A percentile compares a stretch with the other conserved stretches of the same genome.
Evolutionary conservation across 345 rosid genomes (phyloP).

Genomic region (Hibiscus mutabilis): DNA sequence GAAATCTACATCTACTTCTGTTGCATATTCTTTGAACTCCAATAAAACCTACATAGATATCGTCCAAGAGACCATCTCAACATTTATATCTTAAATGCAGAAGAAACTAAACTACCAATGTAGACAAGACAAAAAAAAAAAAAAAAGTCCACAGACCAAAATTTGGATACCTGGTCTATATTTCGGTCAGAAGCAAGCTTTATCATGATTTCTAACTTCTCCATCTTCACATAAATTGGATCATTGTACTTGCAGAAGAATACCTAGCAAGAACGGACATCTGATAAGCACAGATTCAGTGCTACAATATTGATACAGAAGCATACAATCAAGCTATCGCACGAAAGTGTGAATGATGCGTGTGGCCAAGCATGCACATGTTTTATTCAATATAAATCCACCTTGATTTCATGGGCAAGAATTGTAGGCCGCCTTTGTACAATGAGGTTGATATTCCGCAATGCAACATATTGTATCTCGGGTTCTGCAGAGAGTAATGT

Average conservation of each 20-base stretch:
- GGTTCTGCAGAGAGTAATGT: constrained; percentile 98
- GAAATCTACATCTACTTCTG: constrained; percentile 97
- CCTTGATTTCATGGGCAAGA: constrained; percentile 99
- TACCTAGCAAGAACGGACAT: constrained; percentile 46
- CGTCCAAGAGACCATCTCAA: neutral
- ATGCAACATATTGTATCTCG: constrained; percentile 97
- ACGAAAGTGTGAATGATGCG: neutral
- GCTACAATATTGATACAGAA: constrained; percentile 3
- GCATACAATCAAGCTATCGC: constrained; percentile 2
- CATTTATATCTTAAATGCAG: neutral
- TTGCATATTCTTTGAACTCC: constrained; percentile 99
- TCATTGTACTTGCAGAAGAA: constrained; percentile 99
- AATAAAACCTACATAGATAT: constrained; percentile 56
- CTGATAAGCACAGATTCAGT: constrained; percentile 19
- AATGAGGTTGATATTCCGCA: constrained; percentile 93
- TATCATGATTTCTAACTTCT: constrained; percentile 98
- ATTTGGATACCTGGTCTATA: constrained; percentile 77
- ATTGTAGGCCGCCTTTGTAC: constrained; percentile 96
- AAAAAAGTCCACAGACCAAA: neutral
- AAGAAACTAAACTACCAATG: neutral
- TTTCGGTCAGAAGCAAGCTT: constrained; percentile 98
- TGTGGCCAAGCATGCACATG: constrained; percentile 2
- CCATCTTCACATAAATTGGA: constrained; percentile 99
- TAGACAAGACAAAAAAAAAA: neutral
- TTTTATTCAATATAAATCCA: constrained; percentile 17